Evolutionary conservation across 768 basidiomycete genomes (phyloP), one percentile per base, ranked within the genome.

Genomic region (Xerocomellus intermedius): DNA sequence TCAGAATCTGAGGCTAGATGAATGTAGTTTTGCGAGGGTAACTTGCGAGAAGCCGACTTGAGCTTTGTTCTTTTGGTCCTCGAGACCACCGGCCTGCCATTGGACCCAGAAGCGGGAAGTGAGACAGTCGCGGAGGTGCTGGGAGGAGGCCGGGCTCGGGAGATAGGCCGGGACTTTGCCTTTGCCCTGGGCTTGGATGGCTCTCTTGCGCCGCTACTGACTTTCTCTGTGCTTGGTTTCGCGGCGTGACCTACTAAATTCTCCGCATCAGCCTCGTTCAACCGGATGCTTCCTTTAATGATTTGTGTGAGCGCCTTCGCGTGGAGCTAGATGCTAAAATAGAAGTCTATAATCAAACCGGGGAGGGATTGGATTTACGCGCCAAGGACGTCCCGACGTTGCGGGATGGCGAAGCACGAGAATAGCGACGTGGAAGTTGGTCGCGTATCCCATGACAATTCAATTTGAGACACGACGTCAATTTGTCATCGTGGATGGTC

Each of bases 401-500:
- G 37, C 52, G 51, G 7, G 50, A 41, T 5, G 57, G 54, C 17
- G 64, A 52, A 4, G 55, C 6, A 22, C n/a, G 32, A 12, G 32
- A 7, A 16, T 49, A 37, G 17, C 14, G 46, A 26, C 30, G 58
- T 6, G 63, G 60, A 45, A 68, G 50, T 10, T 28, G 58, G 16
- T 63, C 59, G 36, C 64, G 66, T 50, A 63, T 75, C 30, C 79
- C 77, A 53, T 75, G 80, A 59, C 88, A 91, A 30, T 82, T 77
- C 10, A 81, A 63, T 4, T 69, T 68, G 22, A 76, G 69, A 64
- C 90, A 92, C 0, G 86, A 80, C 2, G 70, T 69, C 52, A 91
- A 78, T 66, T 84, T 91, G 65, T 92, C 90, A 55, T 87, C 75
- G 33, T 73, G 59, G 50, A 73, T 59, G 1, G 85, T 84, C 16